Evolutionary conservation across 2,329 filamentous ascomycete genomes (phyloP).

Genomic region (Neonectria ditissima): DNA sequence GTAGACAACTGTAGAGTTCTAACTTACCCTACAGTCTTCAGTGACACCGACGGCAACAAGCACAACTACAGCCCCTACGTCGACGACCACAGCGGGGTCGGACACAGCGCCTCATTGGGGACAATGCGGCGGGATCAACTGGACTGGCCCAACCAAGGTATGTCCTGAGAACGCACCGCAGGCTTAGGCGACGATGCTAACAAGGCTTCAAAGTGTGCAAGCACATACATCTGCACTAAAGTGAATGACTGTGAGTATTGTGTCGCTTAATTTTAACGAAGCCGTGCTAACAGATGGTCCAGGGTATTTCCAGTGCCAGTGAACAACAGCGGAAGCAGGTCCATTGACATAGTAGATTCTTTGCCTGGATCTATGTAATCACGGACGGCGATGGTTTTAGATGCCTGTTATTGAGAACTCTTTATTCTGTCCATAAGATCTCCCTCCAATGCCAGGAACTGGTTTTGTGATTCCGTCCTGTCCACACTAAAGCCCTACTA

Average conservation of each 20-base stretch:
- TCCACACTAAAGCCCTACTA: too few species aligned
- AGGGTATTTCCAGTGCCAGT: constrained; percentile 28
- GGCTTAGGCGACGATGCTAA: neutral
- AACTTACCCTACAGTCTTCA: neutral
- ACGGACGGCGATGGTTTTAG: too few species aligned
- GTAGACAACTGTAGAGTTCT: neutral
- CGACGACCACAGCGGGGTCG: constrained; percentile 22
- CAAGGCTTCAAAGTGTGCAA: constrained; percentile 22
- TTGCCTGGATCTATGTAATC: neutral
- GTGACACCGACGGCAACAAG: constrained; percentile 18
- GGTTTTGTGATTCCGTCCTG: too few species aligned
- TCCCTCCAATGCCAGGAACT: neutral
- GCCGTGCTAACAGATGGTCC: neutral
- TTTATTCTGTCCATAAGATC: neutral
- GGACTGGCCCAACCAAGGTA: constrained; percentile 32
- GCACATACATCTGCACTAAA: constrained; percentile 26
- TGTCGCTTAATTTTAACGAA: neutral
- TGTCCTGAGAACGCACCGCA: rapidly evolving
- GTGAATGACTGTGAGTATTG: constrained; percentile 31
- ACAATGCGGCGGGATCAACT: constrained; percentile 33
- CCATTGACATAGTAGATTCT: too few species aligned
- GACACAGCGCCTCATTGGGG: constrained; percentile 33
- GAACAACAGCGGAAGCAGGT: neutral
- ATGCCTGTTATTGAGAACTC: too few species aligned
- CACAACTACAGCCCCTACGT: constrained; percentile 1